phyloP scores from a whole-genome alignment of 2,329 filamentous ascomycete genomes.

The Cladosporium sphaerospermum region DNA sequence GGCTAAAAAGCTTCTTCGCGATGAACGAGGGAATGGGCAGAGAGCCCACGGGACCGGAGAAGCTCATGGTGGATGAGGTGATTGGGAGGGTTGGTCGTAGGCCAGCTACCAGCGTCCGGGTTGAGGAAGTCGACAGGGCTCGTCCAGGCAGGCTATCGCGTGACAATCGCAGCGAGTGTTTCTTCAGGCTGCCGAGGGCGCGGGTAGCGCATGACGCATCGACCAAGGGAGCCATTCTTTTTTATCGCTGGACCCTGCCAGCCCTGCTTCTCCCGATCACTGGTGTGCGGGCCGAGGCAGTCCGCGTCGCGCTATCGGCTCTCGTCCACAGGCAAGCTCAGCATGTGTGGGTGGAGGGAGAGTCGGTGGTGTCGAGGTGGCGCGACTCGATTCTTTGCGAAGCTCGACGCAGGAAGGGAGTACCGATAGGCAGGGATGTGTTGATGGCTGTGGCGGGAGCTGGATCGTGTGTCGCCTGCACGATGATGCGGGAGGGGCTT shows the following conservation, averaged over 20 bases:
- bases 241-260: neutral
- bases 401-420: too few relatives aligned
- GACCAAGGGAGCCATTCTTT: constrained; percentile 4
- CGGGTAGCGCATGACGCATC: constrained; percentile 11
- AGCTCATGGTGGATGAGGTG: constrained; percentile 5
- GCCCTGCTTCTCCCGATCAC: neutral
- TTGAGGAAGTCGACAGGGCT: neutral
- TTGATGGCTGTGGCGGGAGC: too few relatives aligned
- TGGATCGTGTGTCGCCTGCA: too few relatives aligned
- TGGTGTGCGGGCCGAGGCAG: constrained; percentile 1
- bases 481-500: too few relatives aligned
- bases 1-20: constrained; percentile 4
- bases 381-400: too few relatives aligned
- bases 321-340: too few relatives aligned
- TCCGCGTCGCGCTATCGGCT: neutral
- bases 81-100: neutral
- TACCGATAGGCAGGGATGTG: too few relatives aligned
- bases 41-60: constrained; percentile 16
- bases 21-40: constrained; percentile 21
- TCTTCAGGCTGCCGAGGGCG: neutral
- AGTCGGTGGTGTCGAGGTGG: too few relatives aligned
- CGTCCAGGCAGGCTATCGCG: neutral
- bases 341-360: too few relatives aligned
- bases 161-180: constrained; percentile 1
- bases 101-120: neutral